phyloP scores from a whole-genome alignment of 768 basidiomycete species.

The Bullera alba region DNA sequence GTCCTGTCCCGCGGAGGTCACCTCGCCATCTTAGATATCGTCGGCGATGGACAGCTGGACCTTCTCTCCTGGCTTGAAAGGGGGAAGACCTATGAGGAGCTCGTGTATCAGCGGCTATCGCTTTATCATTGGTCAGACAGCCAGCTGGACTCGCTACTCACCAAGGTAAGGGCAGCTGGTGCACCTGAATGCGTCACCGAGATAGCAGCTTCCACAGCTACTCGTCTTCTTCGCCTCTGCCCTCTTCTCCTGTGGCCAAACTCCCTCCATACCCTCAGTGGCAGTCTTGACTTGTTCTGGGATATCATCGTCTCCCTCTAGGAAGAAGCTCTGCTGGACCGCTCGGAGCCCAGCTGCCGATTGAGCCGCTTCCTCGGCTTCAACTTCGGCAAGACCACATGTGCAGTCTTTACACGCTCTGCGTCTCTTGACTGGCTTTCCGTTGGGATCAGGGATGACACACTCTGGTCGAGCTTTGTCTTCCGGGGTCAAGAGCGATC shows the following conservation, averaged over 20 bases:
- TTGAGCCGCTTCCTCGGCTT: slow-evolving; percentile 62
- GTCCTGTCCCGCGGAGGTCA: too few relatives aligned
- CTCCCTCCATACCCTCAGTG: slow-evolving; percentile 41
- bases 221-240: slow-evolving; percentile 56
- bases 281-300: slow-evolving; percentile 37
- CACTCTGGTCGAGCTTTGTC: slow-evolving; percentile 74
- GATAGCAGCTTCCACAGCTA: slow-evolving; percentile 93
- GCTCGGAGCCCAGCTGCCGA: slow-evolving; percentile 46
- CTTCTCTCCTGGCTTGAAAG: slow-evolving; percentile 97
- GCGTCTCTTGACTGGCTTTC: slow-evolving; percentile 42
- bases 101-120: background rate
- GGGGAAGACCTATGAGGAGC: slow-evolving; percentile 76
- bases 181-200: slow-evolving; percentile 97
- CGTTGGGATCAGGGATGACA: slow-evolving; percentile 48
- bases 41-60: slow-evolving; percentile 86
- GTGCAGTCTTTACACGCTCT: slow-evolving; percentile 90
- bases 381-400: slow-evolving; percentile 90
- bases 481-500: slow-evolving; percentile 70
- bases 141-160: slow-evolving; percentile 54
- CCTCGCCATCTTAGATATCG: slow-evolving; percentile 74
- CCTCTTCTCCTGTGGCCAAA: slow-evolving; percentile 44
- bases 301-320: slow-evolving; percentile 56
- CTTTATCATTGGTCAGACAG: background rate
- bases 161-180: slow-evolving; percentile 92
- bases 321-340: slow-evolving; percentile 46